phyloP scores from a whole-genome alignment of 306 rosid species.

The Ziziphus jujuba region DNA sequence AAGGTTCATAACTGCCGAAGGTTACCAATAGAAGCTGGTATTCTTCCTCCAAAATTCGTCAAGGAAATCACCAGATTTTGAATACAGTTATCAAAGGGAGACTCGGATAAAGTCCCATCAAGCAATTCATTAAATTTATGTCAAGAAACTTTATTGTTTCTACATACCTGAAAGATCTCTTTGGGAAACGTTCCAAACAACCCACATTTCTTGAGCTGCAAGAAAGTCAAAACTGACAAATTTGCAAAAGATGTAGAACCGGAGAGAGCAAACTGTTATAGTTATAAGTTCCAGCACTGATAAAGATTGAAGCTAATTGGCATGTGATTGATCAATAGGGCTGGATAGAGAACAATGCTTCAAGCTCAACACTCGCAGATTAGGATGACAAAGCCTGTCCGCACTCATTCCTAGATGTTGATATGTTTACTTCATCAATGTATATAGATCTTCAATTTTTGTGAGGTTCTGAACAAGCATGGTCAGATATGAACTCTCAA shows the following conservation, averaged over 20 bases:
- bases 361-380: conserved; percentile 9
- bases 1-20: not conserved
- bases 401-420: not conserved
- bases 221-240: not conserved
- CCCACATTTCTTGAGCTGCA: not conserved
- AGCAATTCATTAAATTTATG: not conserved
- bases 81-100: conserved; percentile 6
- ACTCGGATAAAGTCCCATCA: conserved; percentile 9
- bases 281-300: not conserved
- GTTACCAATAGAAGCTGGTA: conserved; percentile 4
- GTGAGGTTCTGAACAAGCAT: not conserved
- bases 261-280: not conserved
- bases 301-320: not conserved
- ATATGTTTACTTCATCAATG: conserved; percentile 11
- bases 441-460: not conserved
- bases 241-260: conserved; percentile 1
- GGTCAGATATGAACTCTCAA: not conserved
- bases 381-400: not conserved
- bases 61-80: not conserved
- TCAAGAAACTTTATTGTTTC: not conserved
- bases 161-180: conserved; percentile 10
- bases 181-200: not conserved
- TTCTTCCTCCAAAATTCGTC: not conserved
- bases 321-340: not conserved
- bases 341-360: not conserved